Percentiles rank a stretch among this genome's conserved stretches.
These are phyloP conservation scores for Boletus vermiculosoides DNA, from an alignment of 768 basidiomycete species.

Conservation along the genomic window DNA sequence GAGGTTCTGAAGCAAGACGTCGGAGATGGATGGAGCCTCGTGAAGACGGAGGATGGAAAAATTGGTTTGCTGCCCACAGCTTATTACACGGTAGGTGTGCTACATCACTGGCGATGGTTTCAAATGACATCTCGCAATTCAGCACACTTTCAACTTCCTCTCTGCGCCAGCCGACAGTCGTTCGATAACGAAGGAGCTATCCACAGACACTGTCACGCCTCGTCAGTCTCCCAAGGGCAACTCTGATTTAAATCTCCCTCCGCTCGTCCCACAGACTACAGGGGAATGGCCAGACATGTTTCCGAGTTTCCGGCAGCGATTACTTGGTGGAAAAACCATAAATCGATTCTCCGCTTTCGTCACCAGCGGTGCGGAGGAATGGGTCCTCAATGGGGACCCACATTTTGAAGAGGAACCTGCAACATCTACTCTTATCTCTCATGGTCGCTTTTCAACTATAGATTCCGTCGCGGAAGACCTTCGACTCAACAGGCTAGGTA, in stretches of 20 bases:
- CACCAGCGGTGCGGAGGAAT: conserved; percentile 82
- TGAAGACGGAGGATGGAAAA: conserved; percentile 53
- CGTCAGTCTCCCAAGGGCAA: conserved; percentile 34
- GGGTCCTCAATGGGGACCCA: conserved; percentile 64
- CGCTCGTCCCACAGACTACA: conserved; percentile 62
- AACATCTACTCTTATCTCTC: conserved; percentile 19
- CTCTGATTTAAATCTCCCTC: conserved; percentile 31
- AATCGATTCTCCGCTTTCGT: conserved; percentile 89
- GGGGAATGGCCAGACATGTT: conserved; percentile 62
- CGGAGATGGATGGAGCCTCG: conserved; percentile 81
- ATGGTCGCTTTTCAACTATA: conserved; percentile 28
- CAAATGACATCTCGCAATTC: conserved; percentile 2
- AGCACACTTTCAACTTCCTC: conserved; percentile 69
- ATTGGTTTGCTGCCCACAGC: conserved; percentile 66
- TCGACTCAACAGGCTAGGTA: conserved; percentile 39
- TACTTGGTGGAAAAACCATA: conserved; percentile 74
- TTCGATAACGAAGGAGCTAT: conserved; percentile 32
- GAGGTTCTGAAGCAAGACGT: conserved; percentile 70
- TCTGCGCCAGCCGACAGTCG: conserved; percentile 42
- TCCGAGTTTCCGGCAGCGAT: conserved; percentile 67
- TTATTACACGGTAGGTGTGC: conserved; percentile 65
- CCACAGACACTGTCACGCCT: conserved; percentile 51
- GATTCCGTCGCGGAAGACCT: conserved; percentile 43
- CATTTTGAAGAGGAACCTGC: conserved; percentile 31
- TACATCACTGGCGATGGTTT: neutral